These are phyloP conservation scores for Lachnellula suecica DNA, from an alignment of 2,329 filamentous ascomycete genomes.

Conservation along the genomic window DNA sequence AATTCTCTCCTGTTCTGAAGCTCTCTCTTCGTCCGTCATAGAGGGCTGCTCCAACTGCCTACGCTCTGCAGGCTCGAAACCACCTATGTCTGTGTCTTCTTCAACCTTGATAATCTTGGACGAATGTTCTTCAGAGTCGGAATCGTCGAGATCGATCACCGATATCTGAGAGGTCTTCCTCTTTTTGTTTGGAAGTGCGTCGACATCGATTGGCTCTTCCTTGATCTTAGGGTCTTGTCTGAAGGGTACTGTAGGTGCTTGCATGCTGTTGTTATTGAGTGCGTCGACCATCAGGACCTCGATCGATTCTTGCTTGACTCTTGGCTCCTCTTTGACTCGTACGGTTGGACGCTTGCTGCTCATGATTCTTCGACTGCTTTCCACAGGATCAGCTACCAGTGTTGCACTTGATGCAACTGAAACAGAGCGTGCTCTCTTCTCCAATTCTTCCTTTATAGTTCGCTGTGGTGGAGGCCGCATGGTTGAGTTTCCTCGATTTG, in stretches of 20 bases:
- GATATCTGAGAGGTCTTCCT: background rate
- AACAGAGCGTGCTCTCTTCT: background rate
- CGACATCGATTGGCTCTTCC: background rate
- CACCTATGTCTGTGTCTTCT: background rate
- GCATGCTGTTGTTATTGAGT: background rate
- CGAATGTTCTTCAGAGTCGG: background rate
- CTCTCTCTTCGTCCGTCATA: background rate
- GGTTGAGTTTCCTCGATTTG: background rate
- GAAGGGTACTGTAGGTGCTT: background rate
- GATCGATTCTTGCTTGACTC: background rate
- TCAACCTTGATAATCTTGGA: conserved; percentile 1
- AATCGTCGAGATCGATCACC: conserved; percentile 1
- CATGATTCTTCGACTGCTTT: background rate
- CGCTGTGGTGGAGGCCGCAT: background rate
- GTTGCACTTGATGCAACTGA: background rate
- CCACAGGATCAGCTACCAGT: background rate
- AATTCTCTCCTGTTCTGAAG: background rate
- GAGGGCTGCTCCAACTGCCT: background rate
- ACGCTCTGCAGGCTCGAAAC: background rate
- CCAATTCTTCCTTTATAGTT: background rate
- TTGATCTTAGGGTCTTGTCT: background rate
- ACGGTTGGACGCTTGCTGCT: background rate
- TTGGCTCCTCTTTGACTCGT: background rate
- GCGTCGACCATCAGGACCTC: background rate
- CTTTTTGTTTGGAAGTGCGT: background rate